Evolutionary conservation across 192 early-diverging fungal species (phyloP).

Genomic region (Pilaira anomala): DNA sequence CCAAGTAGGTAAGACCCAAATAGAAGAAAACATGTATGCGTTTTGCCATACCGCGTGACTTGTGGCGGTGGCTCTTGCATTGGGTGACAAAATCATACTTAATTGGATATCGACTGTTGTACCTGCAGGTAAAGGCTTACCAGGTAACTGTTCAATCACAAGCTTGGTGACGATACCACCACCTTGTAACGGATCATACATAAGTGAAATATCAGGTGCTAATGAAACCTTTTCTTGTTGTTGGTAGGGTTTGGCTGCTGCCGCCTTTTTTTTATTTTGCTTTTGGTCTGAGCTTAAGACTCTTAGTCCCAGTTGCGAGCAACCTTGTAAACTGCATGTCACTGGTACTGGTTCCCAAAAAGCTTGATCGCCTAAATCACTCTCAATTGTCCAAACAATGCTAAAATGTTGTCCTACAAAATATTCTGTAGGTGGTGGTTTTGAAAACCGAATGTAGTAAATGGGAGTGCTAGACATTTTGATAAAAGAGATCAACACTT

Average conservation of each 20-base stretch:
- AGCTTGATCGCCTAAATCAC: slow-evolving; percentile 30
- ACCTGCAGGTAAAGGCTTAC: neutral
- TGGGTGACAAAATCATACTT: neutral
- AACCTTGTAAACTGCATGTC: slow-evolving; percentile 5
- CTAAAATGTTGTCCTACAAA: slow-evolving; percentile 20
- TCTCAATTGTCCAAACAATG: slow-evolving; percentile 31
- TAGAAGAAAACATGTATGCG: slow-evolving; percentile 1
- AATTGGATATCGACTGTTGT: neutral
- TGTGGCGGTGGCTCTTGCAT: neutral
- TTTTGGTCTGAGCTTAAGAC: neutral
- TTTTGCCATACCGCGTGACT: neutral
- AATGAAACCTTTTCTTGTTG: slow-evolving; percentile 3
- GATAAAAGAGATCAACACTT: neutral
- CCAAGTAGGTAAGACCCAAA: slow-evolving; percentile 23
- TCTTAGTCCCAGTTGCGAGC: neutral
- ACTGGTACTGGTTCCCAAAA: slow-evolving; percentile 21
- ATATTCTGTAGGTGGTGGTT: slow-evolving; percentile 25
- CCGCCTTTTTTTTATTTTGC: neutral
- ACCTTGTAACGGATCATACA: slow-evolving; percentile 20
- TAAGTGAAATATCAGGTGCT: neutral
- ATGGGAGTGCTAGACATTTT: neutral
- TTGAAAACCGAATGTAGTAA: slow-evolving; percentile 31
- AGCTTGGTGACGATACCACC: slow-evolving; percentile 20
- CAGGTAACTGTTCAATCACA: neutral
- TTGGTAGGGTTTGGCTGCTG: neutral